phyloP scores from a whole-genome alignment of 805 yeast species.

The Ogataea haglerorum region DNA sequence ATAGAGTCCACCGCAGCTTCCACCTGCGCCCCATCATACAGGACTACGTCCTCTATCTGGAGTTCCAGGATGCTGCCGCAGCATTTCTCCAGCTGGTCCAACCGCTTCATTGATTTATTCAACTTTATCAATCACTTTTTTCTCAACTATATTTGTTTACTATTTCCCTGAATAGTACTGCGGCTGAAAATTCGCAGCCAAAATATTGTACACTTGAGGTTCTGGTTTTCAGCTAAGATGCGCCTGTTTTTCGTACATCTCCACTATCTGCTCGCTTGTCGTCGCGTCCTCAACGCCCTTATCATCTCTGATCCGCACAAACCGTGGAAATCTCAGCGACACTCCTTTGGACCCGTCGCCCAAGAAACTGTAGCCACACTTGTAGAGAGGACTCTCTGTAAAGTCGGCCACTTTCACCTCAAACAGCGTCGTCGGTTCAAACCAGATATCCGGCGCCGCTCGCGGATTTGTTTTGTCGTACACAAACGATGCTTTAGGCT shows the following conservation, averaged over 20 bases:
- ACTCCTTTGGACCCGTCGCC: constrained; percentile 64
- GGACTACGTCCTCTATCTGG: background rate
- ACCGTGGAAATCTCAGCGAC: constrained; percentile 85
- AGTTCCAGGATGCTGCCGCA: constrained; percentile 1
- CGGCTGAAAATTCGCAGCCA: constrained; percentile 1
- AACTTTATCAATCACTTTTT: constrained; percentile 9
- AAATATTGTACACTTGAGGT: no score
- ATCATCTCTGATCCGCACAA: constrained; percentile 79
- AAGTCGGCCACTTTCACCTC: constrained; percentile 92
- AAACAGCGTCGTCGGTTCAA: constrained; percentile 79
- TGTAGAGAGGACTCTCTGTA: constrained; percentile 83
- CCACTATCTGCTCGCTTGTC: constrained; percentile 75
- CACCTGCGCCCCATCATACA: background rate
- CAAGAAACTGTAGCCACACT: constrained; percentile 69
- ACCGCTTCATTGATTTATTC: constrained; percentile 5
- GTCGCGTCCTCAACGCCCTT: constrained; percentile 86
- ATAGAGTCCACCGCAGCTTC: background rate
- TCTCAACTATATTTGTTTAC: constrained; percentile 2
- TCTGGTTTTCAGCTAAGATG: background rate
- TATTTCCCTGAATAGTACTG: constrained; percentile 6
- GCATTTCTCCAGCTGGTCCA: constrained; percentile 2
- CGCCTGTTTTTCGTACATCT: constrained; percentile 73
- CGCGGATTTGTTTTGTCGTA: constrained; percentile 58
- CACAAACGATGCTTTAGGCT: constrained; percentile 65
- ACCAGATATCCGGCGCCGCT: constrained; percentile 90